Base-by-base conservation (phyloP, 2,329 filamentous ascomycete genomes). In the Sporothrix sp. region DNA sequence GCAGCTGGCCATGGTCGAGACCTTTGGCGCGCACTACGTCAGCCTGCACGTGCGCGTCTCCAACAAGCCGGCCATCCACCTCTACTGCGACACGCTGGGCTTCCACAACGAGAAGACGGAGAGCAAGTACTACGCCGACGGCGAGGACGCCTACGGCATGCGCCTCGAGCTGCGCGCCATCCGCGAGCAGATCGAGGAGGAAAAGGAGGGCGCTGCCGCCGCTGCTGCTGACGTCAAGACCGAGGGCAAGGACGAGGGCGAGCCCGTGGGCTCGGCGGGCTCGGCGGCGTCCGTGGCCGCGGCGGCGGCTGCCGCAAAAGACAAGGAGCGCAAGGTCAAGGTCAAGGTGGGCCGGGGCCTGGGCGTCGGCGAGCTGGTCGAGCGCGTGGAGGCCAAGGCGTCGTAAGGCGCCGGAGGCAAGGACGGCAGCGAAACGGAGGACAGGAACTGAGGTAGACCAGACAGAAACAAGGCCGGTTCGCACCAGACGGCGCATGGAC, bases 131-230 rank as follows among this genome's bases (percentile, higher is more conserved):
- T 98, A 98, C 66, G 93, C 93, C 52, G 93, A 98, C 66, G 91
- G 91, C 54, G 93, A 98, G 71, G 88, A 98, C 71, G 93, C 93
- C 33, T 95, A 82, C 65, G 86, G 82, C 63, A 98, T 98, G 93
- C 83, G 82, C 56, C 85, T 95, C 66, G 85, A 97, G 62, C 76
- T 98, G 38, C 71, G 77, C 53, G 72, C 75, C 58, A 74, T 85
- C 63, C 66, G 71, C 55, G 69, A 71, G 52, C 68, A 71, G 62
- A 61, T 71, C 48, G 65, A 71, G 54, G 68, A 66, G 16, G 49
- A 28, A 9, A 48, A 52, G 30, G 30, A 30, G 27, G 35, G 59
- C 30, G 60, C 49, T 10, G 68, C 68, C 13, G 62, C 61, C 7
- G n/a, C n/a, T n/a, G n/a, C n/a, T n/a, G n/a, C n/a, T n/a, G n/a